Evolutionary conservation across 1,139 yeast species (phyloP), one percentile per base, ranked within the genome.

Genomic region (Diutina scorzettiae): DNA sequence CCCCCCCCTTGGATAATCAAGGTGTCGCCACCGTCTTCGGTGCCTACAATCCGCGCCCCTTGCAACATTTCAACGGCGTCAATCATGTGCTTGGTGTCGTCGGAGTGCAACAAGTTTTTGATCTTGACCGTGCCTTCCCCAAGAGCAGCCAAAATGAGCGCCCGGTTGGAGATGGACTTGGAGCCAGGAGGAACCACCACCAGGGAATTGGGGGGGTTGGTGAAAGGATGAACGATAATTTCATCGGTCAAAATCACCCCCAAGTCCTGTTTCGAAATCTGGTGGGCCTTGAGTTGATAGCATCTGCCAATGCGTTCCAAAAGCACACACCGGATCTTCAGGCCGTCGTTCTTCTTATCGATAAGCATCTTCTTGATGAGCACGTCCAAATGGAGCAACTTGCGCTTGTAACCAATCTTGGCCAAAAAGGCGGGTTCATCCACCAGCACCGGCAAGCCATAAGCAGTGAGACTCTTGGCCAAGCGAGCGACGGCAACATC

Each of bases 401-500:
- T 56, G 43, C 70, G 63, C 51, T 80, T 81, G 51, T 72, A 67
- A 18, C 93, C 81, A 44, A 93, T 72, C 48, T 77, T 78, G 55
- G 72, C 71, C 51, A 86, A 76, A 52, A 81, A 68, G 3, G 49
- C 43, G 51, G 80, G 73, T 53, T 91, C 97, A 44, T 81, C 74
- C 42, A 84, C 69, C 5, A 91, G 70, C 4, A 81, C 74, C 3
- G 99, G 98, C 46, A 91, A 69, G 12, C 87, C 85, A 58, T 89
- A 93, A 27, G 94, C 85, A 32, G 78, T 70, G 45, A 91, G 71
- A 55, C 95, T 83, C 55, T 87, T 85, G 25, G 84, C 62, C 45
- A 91, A 69, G 55, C 99, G 76, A 1, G 97, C 91, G 28, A 91
- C 98, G 2, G 95, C 96, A 5, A 87, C 93, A 3, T 97, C 93